phyloP scores from a whole-genome alignment of 2,329 filamentous ascomycete genomes.

The Fusarium virguliforme region DNA sequence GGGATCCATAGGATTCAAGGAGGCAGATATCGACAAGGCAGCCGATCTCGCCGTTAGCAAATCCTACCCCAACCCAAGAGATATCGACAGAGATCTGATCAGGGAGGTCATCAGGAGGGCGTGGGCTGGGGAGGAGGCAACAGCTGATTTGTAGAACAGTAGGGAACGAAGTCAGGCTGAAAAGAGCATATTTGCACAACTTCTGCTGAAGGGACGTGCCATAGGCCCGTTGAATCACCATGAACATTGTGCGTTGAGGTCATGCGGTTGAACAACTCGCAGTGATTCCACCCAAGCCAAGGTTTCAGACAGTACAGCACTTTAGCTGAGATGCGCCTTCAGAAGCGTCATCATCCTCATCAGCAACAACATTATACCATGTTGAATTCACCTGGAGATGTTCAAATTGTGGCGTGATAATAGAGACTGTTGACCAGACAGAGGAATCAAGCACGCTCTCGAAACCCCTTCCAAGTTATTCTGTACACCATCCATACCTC shows the following conservation, averaged over 20 bases:
- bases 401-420: background rate
- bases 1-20: constrained; percentile 72
- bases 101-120: constrained; percentile 71
- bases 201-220: background rate
- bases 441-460: background rate
- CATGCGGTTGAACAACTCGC: background rate
- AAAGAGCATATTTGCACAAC: constrained; percentile 6
- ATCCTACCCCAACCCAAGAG: constrained; percentile 73
- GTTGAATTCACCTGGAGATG: background rate
- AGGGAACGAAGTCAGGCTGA: background rate
- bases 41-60: constrained; percentile 72
- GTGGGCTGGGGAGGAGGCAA: constrained; percentile 73
- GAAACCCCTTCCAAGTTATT: background rate
- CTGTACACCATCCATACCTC: background rate
- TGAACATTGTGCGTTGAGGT: constrained; percentile 6
- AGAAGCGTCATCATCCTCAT: no score
- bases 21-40: constrained; percentile 73
- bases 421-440: background rate
- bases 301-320: constrained; percentile 4
- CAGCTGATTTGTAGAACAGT: constrained; percentile 30
- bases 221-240: background rate
- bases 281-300: background rate
- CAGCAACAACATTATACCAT: no score
- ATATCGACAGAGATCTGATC: constrained; percentile 67
- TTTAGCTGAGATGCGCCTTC: no score